Conservation (phyloP, 345 rosid species). For the Corymbia maculata region DNA sequence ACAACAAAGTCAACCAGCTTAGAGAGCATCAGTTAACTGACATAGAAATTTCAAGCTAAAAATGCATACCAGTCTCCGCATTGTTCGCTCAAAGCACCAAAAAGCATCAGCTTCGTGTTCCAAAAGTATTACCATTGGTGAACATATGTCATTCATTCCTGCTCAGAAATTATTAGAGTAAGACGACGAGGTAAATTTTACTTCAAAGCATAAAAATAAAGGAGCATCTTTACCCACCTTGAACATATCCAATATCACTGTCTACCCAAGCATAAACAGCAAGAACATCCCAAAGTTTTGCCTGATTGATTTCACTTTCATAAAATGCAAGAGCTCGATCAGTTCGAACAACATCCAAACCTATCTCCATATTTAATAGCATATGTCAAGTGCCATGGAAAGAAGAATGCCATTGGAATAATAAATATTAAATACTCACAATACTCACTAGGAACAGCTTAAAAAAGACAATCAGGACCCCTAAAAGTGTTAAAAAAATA, state of each 20-base stretch:
- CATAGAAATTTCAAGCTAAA: background rate
- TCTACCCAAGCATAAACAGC: slow-evolving; percentile 85
- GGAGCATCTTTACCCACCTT: slow-evolving; percentile 28
- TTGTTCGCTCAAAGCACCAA: slow-evolving; percentile 87
- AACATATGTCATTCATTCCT: slow-evolving; percentile 98
- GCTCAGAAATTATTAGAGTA: slow-evolving; percentile 1
- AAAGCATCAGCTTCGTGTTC: slow-evolving; percentile 93
- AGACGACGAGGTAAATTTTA: background rate
- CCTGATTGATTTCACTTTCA: slow-evolving; percentile 54
- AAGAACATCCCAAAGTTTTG: slow-evolving; percentile 85
- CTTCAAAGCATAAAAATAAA: background rate
- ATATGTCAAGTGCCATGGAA: background rate
- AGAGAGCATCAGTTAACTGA: background rate
- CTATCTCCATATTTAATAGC: slow-evolving; percentile 17
- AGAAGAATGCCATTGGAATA: background rate
- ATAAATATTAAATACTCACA: background rate
- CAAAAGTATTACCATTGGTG: slow-evolving; percentile 83
- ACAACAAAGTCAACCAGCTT: background rate
- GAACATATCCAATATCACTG: slow-evolving; percentile 85
- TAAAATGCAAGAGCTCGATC: slow-evolving; percentile 77
- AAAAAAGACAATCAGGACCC: background rate
- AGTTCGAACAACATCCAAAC: slow-evolving; percentile 93
- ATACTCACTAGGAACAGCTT: background rate
- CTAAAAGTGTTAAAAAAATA: background rate
- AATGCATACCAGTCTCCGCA: slow-evolving; percentile 70